These are phyloP conservation scores for Didymella pomorum DNA, from an alignment of 2,329 filamentous ascomycete species.

Conservation along the genomic window DNA sequence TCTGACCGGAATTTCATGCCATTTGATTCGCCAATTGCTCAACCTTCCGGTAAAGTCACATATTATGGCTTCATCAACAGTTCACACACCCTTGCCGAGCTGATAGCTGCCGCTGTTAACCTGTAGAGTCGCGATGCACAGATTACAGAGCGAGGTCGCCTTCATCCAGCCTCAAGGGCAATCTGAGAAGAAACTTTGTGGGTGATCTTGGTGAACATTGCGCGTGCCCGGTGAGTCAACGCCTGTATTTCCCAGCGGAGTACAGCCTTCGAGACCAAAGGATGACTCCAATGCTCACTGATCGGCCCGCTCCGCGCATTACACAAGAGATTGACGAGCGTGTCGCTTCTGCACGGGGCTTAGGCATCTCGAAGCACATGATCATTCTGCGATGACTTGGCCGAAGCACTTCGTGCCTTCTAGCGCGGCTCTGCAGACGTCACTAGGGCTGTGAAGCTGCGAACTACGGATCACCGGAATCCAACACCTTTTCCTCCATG, in stretches of 20 bases:
- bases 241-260: neutral
- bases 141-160: neutral
- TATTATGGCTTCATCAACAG: slow-evolving; percentile 28
- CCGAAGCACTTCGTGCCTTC: slow-evolving; percentile 22
- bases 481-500: slow-evolving; percentile 22
- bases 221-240: slow-evolving; percentile 6
- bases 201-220: neutral
- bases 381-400: slow-evolving; percentile 27
- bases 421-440: slow-evolving; percentile 44
- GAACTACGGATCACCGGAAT: slow-evolving; percentile 29
- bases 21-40: slow-evolving; percentile 34
- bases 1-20: slow-evolving; percentile 42
- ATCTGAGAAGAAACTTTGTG: neutral
- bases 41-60: slow-evolving; percentile 8
- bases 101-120: slow-evolving; percentile 10
- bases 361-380: slow-evolving; percentile 25
- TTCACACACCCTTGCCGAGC: slow-evolving; percentile 36
- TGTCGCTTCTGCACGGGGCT: slow-evolving; percentile 17
- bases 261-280: neutral
- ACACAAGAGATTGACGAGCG: slow-evolving; percentile 16
- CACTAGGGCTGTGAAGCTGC: slow-evolving; percentile 29
- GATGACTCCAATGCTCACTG: slow-evolving; percentile 34
- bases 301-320: slow-evolving; percentile 33
- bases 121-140: neutral
- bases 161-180: neutral